Evolutionary conservation across 441 rosid genomes (phyloP).

Genomic region (Populus trichocarpa): DNA sequence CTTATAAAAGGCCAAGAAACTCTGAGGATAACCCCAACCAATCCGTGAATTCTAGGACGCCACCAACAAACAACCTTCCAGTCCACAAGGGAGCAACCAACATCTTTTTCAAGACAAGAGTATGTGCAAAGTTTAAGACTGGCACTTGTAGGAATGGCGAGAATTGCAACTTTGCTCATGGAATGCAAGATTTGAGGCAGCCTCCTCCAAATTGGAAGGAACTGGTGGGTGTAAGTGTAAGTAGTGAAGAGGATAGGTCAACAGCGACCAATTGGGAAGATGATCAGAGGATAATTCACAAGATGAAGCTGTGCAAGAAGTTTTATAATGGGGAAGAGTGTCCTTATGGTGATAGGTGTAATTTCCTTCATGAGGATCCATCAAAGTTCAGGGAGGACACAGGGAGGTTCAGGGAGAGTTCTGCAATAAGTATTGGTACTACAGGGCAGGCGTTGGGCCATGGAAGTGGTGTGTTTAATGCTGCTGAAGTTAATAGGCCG

Average conservation of each 20-base stretch:
- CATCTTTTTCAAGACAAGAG: constrained; percentile 88
- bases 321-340: constrained; percentile 91
- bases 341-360: constrained; percentile 92
- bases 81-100: constrained; percentile 63
- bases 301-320: constrained; percentile 95
- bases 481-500: constrained; percentile 43
- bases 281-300: constrained; percentile 85
- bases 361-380: constrained; percentile 86
- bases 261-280: constrained; percentile 67
- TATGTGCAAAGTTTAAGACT: constrained; percentile 72
- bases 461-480: constrained; percentile 35
- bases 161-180: constrained; percentile 90
- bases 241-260: constrained; percentile 43
- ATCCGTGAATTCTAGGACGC: constrained; percentile 30
- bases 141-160: constrained; percentile 88
- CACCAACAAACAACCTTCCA: constrained; percentile 38
- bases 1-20: constrained; percentile 64
- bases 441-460: constrained; percentile 33
- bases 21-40: constrained; percentile 42
- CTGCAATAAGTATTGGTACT: constrained; percentile 78
- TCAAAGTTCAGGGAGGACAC: constrained; percentile 75
- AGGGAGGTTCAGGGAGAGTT: constrained; percentile 68
- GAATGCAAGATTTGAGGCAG: constrained; percentile 80
- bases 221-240: constrained; percentile 54
- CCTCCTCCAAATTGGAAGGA: constrained; percentile 98